phyloP scores from a whole-genome alignment of 2,329 filamentous ascomycete species.

The Colletotrichum neosansevieriae region DNA sequence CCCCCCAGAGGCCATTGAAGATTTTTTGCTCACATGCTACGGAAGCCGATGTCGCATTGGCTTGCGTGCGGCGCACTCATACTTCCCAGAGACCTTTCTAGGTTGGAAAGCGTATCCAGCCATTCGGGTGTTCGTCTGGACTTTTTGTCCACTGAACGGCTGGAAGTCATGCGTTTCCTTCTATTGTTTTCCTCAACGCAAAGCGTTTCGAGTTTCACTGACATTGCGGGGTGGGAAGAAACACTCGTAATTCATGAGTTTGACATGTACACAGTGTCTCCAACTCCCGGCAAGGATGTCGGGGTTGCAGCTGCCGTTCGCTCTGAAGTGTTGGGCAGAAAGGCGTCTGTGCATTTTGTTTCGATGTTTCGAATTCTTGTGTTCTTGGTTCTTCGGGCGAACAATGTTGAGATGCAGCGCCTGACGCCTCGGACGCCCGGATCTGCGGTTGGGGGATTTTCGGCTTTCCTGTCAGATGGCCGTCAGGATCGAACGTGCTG shows the following conservation, averaged over 20 bases:
- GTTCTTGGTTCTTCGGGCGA: not conserved
- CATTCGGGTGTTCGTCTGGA: conserved; percentile 15
- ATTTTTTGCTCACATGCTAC: no score
- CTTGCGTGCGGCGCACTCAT: no score
- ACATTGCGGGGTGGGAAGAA: conserved; percentile 12
- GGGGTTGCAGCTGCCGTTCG: not conserved
- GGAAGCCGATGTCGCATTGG: no score
- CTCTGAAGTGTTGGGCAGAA: conserved; percentile 3
- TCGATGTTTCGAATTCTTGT: not conserved
- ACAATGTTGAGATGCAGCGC: not conserved
- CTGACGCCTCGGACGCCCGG: not conserved
- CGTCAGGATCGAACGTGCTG: not conserved
- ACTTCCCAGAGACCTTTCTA: not conserved
- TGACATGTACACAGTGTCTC: conserved; percentile 26
- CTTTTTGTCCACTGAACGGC: conserved; percentile 2
- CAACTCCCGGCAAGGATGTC: conserved; percentile 2
- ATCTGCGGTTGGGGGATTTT: conserved; percentile 7
- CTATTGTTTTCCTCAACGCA: not conserved
- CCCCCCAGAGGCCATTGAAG: no score
- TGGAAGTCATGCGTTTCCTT: conserved; percentile 11
- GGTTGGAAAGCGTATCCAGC: not conserved
- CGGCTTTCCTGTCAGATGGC: conserved; percentile 2
- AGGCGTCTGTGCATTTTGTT: conserved; percentile 12
- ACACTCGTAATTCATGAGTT: not conserved
- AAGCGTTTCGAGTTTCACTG: conserved; percentile 26